Evolutionary conservation across 1,139 yeast genomes (phyloP).

Genomic region (Waltiozyma sp.): DNA sequence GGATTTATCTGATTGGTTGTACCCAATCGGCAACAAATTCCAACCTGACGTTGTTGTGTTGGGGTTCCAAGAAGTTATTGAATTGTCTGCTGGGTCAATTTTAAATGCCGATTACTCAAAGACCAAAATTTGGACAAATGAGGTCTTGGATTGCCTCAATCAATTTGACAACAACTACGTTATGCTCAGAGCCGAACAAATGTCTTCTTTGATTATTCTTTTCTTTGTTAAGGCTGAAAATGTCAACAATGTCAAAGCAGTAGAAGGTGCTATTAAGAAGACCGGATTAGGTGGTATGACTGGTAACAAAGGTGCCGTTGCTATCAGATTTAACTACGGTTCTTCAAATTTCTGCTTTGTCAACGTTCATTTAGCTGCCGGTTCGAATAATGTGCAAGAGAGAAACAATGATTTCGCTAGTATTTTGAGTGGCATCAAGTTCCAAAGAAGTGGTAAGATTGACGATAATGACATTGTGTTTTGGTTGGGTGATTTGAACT

Average conservation of each 20-base stretch:
- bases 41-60: constrained; percentile 63
- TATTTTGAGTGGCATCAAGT: constrained; percentile 34
- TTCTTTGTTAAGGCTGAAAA: constrained; percentile 51
- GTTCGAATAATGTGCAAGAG: constrained; percentile 64
- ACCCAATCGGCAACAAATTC: constrained; percentile 49
- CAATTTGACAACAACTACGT: constrained; percentile 38
- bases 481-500: constrained; percentile 92
- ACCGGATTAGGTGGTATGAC: constrained; percentile 94
- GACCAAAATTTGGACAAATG: constrained; percentile 52
- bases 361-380: constrained; percentile 90
- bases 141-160: constrained; percentile 47
- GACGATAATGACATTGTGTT: constrained; percentile 77
- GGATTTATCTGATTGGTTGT: constrained; percentile 71
- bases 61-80: constrained; percentile 91
- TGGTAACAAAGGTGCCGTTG: constrained; percentile 92
- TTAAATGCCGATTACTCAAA: constrained; percentile 57
- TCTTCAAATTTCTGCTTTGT: constrained; percentile 69
- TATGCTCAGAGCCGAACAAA: constrained; percentile 70
- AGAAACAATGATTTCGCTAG: constrained; percentile 74
- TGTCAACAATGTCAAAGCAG: constrained; percentile 43
- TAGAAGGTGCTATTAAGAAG: constrained; percentile 73
- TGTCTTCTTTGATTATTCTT: constrained; percentile 74
- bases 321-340: constrained; percentile 69
- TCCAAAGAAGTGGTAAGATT: constrained; percentile 39
- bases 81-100: constrained; percentile 76